Evolutionary conservation across 306 rosid species (phyloP).

Genomic region (Canavalia ensiformis): DNA sequence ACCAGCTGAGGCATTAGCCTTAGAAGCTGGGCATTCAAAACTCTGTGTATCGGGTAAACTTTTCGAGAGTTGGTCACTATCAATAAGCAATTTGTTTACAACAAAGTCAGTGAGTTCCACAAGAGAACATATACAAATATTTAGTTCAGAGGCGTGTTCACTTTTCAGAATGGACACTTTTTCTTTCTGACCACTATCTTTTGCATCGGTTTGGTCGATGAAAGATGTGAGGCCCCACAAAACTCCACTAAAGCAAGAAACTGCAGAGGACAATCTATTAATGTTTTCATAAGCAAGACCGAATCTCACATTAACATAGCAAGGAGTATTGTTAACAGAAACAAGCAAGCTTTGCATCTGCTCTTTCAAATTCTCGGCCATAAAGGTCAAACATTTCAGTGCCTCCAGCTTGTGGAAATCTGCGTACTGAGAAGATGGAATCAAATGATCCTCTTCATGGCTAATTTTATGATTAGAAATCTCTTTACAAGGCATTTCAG

Average conservation of each 20-base stretch:
- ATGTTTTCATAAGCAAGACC: constrained; percentile 50
- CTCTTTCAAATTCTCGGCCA: constrained; percentile 69
- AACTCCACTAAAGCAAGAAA: constrained; percentile 78
- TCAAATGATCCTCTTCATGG: constrained; percentile 55
- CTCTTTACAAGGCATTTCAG: constrained; percentile 57
- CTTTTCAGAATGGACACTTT: constrained; percentile 55
- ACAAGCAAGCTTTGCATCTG: constrained; percentile 58
- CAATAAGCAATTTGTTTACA: constrained; percentile 58
- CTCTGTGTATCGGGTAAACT: constrained; percentile 52
- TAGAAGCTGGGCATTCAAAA: constrained; percentile 41
- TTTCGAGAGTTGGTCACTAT: constrained; percentile 50
- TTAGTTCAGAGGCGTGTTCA: constrained; percentile 58
- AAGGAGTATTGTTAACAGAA: constrained; percentile 55
- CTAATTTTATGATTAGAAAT: constrained; percentile 48
- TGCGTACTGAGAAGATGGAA: constrained; percentile 50
- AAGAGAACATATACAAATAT: constrained; percentile 60
- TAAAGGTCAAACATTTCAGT: constrained; percentile 59
- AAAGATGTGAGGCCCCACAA: constrained; percentile 75
- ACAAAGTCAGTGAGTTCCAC: constrained; percentile 56
- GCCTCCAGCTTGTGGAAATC: constrained; percentile 57
- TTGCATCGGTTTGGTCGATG: constrained; percentile 52
- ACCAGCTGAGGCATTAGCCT: constrained; percentile 50
- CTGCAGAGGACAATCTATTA: constrained; percentile 65
- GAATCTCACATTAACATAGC: constrained; percentile 50
- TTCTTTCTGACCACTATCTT: constrained; percentile 47